These are phyloP conservation scores for Aurifilum marmelostoma DNA, from an alignment of 2,329 filamentous ascomycete species.

Conservation along the genomic window DNA sequence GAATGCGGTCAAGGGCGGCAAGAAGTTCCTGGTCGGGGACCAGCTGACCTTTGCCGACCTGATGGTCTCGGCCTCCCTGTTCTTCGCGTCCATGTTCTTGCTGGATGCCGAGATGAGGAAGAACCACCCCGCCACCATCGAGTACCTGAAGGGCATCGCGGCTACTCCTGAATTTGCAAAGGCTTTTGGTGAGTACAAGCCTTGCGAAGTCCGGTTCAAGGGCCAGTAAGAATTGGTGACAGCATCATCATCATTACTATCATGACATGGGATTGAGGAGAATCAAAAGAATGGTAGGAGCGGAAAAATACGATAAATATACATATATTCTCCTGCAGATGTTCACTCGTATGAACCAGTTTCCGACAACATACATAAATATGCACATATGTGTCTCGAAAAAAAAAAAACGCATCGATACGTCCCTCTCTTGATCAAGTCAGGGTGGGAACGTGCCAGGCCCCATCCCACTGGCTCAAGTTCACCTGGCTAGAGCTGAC, in stretches of 20 bases:
- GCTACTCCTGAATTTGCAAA: conserved; percentile 40
- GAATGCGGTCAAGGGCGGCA: conserved; percentile 37
- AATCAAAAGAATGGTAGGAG: background rate
- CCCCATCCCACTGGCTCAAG: conserved; percentile 42
- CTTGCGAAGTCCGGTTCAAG: conserved; percentile 37
- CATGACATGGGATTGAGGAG: background rate
- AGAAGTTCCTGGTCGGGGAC: conserved; percentile 44
- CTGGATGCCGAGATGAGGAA: conserved; percentile 42
- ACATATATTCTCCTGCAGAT: too few relatives aligned
- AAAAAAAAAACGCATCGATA: background rate
- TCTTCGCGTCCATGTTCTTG: conserved; percentile 35
- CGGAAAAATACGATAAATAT: too few relatives aligned
- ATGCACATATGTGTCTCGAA: background rate
- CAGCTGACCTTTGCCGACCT: conserved; percentile 44
- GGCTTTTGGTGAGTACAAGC: conserved; percentile 37
- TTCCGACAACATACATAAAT: background rate
- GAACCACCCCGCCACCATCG: conserved; percentile 37
- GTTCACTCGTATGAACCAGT: background rate
- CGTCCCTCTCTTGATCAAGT: conserved; percentile 32
- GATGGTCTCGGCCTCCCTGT: conserved; percentile 38
- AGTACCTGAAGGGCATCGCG: conserved; percentile 39
- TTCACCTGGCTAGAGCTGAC: conserved; percentile 44
- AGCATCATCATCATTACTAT: too few relatives aligned
- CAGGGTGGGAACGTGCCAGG: conserved; percentile 46
- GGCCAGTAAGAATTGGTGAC: background rate